A percentile compares a stretch with the other conserved stretches of the same genome.
phyloP scores from a whole-genome alignment of 2,329 filamentous ascomycete genomes.

The Plectosphaerella plurivora region DNA sequence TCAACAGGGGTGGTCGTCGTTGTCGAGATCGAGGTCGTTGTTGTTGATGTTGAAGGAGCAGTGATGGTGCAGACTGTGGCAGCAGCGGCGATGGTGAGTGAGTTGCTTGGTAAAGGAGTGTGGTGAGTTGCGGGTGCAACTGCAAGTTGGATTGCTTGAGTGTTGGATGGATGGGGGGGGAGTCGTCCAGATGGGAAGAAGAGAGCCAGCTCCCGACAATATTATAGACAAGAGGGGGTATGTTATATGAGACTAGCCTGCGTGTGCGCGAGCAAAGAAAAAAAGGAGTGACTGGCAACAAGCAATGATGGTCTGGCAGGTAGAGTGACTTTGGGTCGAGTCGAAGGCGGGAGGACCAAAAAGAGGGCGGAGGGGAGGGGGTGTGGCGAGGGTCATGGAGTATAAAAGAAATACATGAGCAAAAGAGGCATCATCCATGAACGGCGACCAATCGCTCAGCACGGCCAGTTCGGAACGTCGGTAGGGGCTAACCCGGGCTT shows the following conservation, averaged over 20 bases:
- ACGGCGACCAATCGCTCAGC: slow-evolving; percentile 28
- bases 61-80: no score
- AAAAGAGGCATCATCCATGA: slow-evolving; percentile 36
- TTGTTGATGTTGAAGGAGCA: no score
- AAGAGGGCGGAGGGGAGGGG: slow-evolving; percentile 38
- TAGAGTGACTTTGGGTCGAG: slow-evolving; percentile 24
- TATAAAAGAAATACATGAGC: slow-evolving; percentile 46
- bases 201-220: slow-evolving; percentile 50
- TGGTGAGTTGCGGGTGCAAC: slow-evolving; percentile 33
- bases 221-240: slow-evolving; percentile 38
- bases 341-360: slow-evolving; percentile 35
- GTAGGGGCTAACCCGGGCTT: slow-evolving; percentile 46
- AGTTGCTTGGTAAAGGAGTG: slow-evolving; percentile 31
- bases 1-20: background rate
- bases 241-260: slow-evolving; percentile 22
- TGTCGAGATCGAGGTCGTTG: background rate
- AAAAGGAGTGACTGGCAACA: slow-evolving; percentile 49
- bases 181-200: slow-evolving; percentile 33
- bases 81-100: no score
- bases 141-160: slow-evolving; percentile 32
- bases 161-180: slow-evolving; percentile 25
- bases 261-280: slow-evolving; percentile 16
- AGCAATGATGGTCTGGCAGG: slow-evolving; percentile 29
- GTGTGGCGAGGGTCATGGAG: slow-evolving; percentile 40
- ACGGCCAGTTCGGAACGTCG: slow-evolving; percentile 44